These are phyloP conservation scores for Neopestalotiopsis rosae DNA, from an alignment of 2,329 filamentous ascomycete species.

Conservation along the genomic window DNA sequence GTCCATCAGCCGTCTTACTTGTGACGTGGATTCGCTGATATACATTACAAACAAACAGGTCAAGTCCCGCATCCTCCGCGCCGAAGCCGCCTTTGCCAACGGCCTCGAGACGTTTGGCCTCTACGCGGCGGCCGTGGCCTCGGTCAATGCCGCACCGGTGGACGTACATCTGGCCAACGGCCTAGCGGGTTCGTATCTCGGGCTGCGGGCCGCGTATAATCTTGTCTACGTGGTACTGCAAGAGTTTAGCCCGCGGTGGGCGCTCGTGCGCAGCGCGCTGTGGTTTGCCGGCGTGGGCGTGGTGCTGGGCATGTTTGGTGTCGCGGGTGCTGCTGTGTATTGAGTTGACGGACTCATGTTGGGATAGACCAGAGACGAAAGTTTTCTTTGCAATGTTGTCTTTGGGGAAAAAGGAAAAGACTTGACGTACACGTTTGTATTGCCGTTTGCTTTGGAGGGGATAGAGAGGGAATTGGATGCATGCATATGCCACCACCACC, in stretches of 20 bases:
- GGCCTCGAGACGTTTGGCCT: slow-evolving; percentile 24
- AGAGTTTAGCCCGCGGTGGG: slow-evolving; percentile 22
- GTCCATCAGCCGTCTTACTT: background rate
- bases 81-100: slow-evolving; percentile 25
- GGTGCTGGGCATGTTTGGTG: slow-evolving; percentile 21
- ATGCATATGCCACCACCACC: background rate
- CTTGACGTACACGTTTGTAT: background rate
- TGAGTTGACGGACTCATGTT: background rate
- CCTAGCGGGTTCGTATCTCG: slow-evolving; percentile 22
- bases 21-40: too few relatives aligned
- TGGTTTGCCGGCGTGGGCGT: slow-evolving; percentile 24
- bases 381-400: background rate
- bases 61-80: slow-evolving; percentile 24
- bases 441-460: background rate
- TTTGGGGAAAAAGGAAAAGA: too few relatives aligned
- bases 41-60: background rate
- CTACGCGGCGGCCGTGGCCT: slow-evolving; percentile 23
- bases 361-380: too few relatives aligned
- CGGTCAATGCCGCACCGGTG: slow-evolving; percentile 19
- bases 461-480: background rate
- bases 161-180: slow-evolving; percentile 19
- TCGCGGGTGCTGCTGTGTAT: slow-evolving; percentile 18
- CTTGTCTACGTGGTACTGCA: slow-evolving; percentile 25
- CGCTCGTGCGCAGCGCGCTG: slow-evolving; percentile 19
- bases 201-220: slow-evolving; percentile 21